Evolutionary conservation across 768 basidiomycete genomes (phyloP).

Genomic region (Amanita exitialis): DNA sequence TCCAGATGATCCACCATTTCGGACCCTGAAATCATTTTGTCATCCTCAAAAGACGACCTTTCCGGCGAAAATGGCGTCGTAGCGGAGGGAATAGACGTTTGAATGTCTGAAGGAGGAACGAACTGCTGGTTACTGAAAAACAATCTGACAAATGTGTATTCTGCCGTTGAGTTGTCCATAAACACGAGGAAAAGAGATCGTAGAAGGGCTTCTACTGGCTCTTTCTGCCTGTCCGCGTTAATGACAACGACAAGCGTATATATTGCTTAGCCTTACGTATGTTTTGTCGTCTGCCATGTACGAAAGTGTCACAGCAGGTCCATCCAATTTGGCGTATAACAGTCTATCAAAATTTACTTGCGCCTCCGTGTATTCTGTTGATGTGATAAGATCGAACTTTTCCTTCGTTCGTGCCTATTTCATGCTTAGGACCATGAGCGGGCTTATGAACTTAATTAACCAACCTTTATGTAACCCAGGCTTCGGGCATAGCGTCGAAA

Average conservation of each 20-base stretch:
- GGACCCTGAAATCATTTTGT: conserved; percentile 35
- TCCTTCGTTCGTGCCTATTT: conserved; percentile 57
- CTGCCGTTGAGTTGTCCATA: conserved; percentile 90
- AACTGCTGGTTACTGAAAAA: conserved; percentile 58
- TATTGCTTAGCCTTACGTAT: conserved; percentile 48
- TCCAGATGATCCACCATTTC: conserved; percentile 34
- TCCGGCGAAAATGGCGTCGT: conserved; percentile 34
- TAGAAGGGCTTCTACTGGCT: conserved; percentile 72
- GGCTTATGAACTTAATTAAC: conserved; percentile 3
- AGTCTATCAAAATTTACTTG: conserved; percentile 48
- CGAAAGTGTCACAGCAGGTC: conserved; percentile 70
- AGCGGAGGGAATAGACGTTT: conserved; percentile 26
- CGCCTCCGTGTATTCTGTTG: conserved; percentile 29
- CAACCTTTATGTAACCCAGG: conserved; percentile 69
- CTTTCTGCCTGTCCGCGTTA: conserved; percentile 38
- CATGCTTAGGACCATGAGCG: not conserved
- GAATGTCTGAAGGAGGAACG: conserved; percentile 23
- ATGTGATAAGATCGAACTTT: conserved; percentile 55
- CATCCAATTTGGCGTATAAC: conserved; percentile 62
- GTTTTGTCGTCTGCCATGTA: conserved; percentile 87
- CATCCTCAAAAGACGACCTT: conserved; percentile 26
- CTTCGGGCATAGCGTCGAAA: conserved; percentile 85
- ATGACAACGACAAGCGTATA: not conserved
- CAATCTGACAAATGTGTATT: conserved; percentile 77
- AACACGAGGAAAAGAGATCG: conserved; percentile 84